These are phyloP conservation scores for Lyophyllum decastes DNA, from an alignment of 768 basidiomycete species.

Conservation along the genomic window DNA sequence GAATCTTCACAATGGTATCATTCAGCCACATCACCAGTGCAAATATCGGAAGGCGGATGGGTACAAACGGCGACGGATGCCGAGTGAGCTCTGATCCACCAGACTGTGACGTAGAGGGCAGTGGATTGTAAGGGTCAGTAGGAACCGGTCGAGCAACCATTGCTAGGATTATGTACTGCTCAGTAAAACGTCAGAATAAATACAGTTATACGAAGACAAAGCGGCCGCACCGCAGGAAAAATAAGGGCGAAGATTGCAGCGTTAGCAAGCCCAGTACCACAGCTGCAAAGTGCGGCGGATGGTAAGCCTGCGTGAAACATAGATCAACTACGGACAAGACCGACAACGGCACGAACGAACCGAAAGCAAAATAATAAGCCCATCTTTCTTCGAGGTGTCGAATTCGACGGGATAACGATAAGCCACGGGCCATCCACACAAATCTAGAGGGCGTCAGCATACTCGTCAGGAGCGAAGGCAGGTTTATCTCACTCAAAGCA, in stretches of 20 bases:
- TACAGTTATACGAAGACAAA: not conserved
- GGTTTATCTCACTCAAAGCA: slow-evolving; percentile 73
- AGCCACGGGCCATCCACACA: slow-evolving; percentile 74
- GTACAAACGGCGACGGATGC: slow-evolving; percentile 77
- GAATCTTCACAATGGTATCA: slow-evolving; percentile 61
- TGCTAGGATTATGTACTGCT: slow-evolving; percentile 84
- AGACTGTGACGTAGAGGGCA: slow-evolving; percentile 23
- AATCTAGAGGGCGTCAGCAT: slow-evolving; percentile 48
- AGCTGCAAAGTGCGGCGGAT: slow-evolving; percentile 69
- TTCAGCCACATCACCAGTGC: slow-evolving; percentile 73
- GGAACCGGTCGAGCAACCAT: slow-evolving; percentile 78
- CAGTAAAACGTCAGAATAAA: not conserved
- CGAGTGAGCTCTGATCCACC: slow-evolving; percentile 42
- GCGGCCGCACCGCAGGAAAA: slow-evolving; percentile 66
- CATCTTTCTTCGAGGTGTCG: slow-evolving; percentile 84
- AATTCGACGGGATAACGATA: slow-evolving; percentile 68
- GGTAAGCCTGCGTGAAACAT: slow-evolving; percentile 54
- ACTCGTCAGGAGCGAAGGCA: not conserved
- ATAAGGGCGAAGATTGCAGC: slow-evolving; percentile 82
- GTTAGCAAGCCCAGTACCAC: slow-evolving; percentile 74
- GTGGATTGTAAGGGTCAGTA: slow-evolving; percentile 71
- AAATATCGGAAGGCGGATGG: slow-evolving; percentile 81
- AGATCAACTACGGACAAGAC: not conserved
- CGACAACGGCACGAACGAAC: slow-evolving; percentile 33
- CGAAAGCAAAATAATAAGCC: slow-evolving; percentile 88